Percentiles rank a stretch among this genome's conserved stretches.
Conservation (phyloP, 306 rosid genomes). For the Prunus padus region DNA sequence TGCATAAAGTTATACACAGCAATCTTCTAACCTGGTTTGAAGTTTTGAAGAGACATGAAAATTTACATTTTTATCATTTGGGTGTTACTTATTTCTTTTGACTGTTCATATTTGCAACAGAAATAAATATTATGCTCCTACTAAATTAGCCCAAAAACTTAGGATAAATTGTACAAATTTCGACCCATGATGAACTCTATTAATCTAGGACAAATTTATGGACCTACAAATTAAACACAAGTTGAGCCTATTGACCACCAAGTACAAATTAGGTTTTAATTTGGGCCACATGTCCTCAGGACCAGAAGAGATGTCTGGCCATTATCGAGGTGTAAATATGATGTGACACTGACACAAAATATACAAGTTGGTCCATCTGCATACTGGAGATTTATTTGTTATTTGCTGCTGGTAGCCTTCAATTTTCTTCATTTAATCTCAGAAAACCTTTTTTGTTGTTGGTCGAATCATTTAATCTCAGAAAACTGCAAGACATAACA, state of each 20-base stretch:
- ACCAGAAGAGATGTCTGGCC: background rate
- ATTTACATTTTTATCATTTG: no score
- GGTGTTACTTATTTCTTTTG: no score
- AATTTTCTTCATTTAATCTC: background rate
- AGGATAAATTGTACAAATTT: no score
- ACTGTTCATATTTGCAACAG: no score
- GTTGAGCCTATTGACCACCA: background rate
- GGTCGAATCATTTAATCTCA: background rate
- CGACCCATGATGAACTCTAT: no score
- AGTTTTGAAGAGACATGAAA: no score
- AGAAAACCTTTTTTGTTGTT: no score
- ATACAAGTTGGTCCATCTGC: background rate
- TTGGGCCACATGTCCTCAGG: background rate
- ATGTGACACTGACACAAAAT: constrained; percentile 5
- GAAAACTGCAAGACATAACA: background rate
- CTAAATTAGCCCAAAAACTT: no score
- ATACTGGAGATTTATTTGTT: background rate
- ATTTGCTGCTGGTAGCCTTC: background rate
- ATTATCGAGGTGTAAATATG: background rate
- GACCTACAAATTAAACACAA: background rate
- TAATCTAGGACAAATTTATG: no score
- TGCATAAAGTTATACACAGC: no score
- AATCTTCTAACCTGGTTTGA: no score
- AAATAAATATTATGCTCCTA: no score
- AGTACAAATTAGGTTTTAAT: background rate